A percentile compares a stretch with the other conserved stretches of the same genome.
Evolutionary conservation across 495 filamentous ascomycete genomes (phyloP).

Genomic region (Beverwykella pulmonaria): DNA sequence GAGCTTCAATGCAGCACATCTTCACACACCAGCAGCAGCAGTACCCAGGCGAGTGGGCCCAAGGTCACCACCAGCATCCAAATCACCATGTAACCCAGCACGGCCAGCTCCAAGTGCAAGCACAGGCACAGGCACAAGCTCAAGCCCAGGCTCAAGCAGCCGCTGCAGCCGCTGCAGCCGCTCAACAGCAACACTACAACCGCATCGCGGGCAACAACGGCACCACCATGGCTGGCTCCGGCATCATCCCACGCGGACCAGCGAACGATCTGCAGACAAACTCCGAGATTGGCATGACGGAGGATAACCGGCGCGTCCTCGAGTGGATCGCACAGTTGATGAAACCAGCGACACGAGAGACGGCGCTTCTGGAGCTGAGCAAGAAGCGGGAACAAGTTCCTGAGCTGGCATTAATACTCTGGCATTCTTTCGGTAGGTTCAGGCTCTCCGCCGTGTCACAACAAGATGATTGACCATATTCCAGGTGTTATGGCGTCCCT

Average conservation of each 20-base stretch:
- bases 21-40: constrained; percentile 77
- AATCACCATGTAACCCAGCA: constrained; percentile 63
- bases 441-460: neutral
- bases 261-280: constrained; percentile 23
- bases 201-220: constrained; percentile 69
- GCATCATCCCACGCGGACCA: constrained; percentile 29
- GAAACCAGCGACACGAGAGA: constrained; percentile 82
- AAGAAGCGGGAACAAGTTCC: constrained; percentile 99
- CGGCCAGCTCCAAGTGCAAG: constrained; percentile 38
- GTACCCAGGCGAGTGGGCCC: constrained; percentile 68
- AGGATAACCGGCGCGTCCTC: constrained; percentile 90
- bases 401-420: constrained; percentile 92
- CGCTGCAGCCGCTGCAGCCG: constrained; percentile 65
- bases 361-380: constrained; percentile 91
- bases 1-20: constrained; percentile 51
- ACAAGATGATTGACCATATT: neutral
- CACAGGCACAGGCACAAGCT: constrained; percentile 60
- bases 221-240: constrained; percentile 34
- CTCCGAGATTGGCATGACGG: constrained; percentile 65
- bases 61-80: constrained; percentile 58
- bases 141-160: constrained; percentile 62
- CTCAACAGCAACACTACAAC: constrained; percentile 79
- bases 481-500: constrained; percentile 97
- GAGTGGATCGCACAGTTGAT: constrained; percentile 92
- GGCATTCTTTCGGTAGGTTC: constrained; percentile 95